Evolutionary conservation across 768 basidiomycete species (phyloP).

Genomic region (Tulasnella sp.): DNA sequence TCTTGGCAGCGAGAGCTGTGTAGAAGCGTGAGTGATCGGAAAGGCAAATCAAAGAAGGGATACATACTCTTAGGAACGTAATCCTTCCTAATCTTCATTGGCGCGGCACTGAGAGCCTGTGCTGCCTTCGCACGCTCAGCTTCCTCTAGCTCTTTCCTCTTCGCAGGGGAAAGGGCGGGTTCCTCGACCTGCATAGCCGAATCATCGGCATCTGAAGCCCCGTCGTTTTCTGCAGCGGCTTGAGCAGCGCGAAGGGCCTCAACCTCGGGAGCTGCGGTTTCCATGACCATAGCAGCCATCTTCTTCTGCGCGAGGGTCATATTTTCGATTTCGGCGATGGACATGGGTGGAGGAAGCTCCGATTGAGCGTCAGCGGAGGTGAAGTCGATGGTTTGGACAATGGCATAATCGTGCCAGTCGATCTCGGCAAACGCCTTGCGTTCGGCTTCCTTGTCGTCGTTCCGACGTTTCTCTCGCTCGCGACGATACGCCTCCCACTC

Average conservation of each 20-base stretch:
- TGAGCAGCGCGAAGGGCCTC: conserved; percentile 71
- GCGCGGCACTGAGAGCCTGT: conserved; percentile 66
- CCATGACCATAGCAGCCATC: conserved; percentile 98
- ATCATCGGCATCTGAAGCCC: conserved; percentile 52
- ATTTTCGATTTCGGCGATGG: conserved; percentile 83
- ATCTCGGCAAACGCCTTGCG: conserved; percentile 90
- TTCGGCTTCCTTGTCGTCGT: conserved; percentile 90
- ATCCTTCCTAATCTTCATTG: conserved; percentile 92
- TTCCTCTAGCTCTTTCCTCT: conserved; percentile 54
- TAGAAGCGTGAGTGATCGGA: background rate
- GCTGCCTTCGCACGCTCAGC: conserved; percentile 59
- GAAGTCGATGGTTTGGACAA: conserved; percentile 97
- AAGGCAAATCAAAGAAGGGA: background rate
- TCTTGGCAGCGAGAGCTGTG: conserved; percentile 20
- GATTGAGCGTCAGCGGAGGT: conserved; percentile 82
- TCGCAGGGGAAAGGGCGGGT: conserved; percentile 57
- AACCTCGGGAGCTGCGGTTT: conserved; percentile 78
- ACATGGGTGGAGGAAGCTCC: conserved; percentile 95
- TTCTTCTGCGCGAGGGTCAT: conserved; percentile 97
- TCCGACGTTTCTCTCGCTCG: conserved; percentile 73
- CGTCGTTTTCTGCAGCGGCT: conserved; percentile 76
- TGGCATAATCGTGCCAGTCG: conserved; percentile 99
- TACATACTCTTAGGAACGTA: conserved; percentile 32
- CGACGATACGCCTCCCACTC: conserved; percentile 81
- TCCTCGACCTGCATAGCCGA: conserved; percentile 65